phyloP scores from a whole-genome alignment of 225 moss, liverwort and hornwort species.

The Takakia lepidozioides region DNA sequence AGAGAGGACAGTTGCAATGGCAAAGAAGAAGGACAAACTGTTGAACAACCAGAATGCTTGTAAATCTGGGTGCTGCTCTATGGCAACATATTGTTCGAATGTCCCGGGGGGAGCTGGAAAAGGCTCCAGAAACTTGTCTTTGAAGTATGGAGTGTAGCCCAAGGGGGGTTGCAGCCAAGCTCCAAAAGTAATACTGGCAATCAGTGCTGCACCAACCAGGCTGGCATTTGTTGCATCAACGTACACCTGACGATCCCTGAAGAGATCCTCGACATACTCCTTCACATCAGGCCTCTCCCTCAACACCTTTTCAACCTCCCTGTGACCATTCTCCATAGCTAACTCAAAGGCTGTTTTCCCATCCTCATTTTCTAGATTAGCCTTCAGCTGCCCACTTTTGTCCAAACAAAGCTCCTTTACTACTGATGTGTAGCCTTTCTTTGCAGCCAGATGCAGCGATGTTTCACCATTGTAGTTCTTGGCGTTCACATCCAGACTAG shows the following conservation, averaged over 20 bases:
- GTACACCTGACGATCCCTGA: constrained; percentile 40
- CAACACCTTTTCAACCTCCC: constrained; percentile 39
- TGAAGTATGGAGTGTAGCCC: constrained; percentile 19
- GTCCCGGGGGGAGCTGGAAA: constrained; percentile 3
- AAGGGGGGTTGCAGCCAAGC: constrained; percentile 50
- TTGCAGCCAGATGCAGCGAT: constrained; percentile 35
- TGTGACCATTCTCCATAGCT: constrained; percentile 38
- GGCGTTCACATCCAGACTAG: constrained; percentile 22
- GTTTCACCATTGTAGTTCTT: constrained; percentile 28
- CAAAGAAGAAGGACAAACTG: constrained; percentile 37
- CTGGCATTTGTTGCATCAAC: constrained; percentile 44
- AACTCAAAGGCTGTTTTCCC: constrained; percentile 33
- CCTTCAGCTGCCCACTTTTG: constrained; percentile 24
- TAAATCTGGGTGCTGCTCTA: constrained; percentile 23
- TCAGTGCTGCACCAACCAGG: constrained; percentile 34
- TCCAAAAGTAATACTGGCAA: constrained; percentile 38
- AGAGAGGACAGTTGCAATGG: constrained; percentile 36
- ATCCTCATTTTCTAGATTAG: constrained; percentile 22
- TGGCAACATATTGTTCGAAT: constrained; percentile 23
- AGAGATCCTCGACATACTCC: constrained; percentile 40
- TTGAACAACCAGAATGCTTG: constrained; percentile 43
- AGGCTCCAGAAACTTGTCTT: not conserved
- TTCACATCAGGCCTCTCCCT: constrained; percentile 33
- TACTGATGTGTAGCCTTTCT: constrained; percentile 19
- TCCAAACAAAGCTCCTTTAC: constrained; percentile 38